Conservation (phyloP, 768 basidiomycete genomes). For the Boletus tylopilopsis region DNA sequence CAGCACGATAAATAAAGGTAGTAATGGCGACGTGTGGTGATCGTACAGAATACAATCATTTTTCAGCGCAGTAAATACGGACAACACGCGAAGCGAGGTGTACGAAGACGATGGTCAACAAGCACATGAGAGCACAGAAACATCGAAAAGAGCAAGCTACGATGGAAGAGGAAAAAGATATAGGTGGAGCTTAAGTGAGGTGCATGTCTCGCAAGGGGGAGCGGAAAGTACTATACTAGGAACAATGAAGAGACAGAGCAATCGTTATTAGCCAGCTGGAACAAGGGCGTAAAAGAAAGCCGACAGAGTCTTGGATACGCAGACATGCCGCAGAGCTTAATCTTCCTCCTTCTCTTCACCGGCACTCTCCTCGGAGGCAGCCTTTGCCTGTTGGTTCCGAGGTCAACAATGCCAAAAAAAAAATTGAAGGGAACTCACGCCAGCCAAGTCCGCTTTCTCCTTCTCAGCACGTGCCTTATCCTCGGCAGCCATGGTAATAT, state of each 20-base stretch:
- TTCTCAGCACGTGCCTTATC: conserved; percentile 88
- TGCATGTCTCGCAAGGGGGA: conserved; percentile 28
- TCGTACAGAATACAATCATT: conserved; percentile 32
- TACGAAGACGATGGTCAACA: conserved; percentile 18
- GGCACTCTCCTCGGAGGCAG: conserved; percentile 34
- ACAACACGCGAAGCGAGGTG: conserved; percentile 27
- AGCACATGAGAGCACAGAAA: conserved; percentile 27
- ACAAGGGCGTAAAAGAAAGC: conserved; percentile 2
- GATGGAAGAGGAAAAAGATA: conserved; percentile 8
- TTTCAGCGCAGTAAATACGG: conserved; percentile 25
- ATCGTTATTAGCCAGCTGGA: conserved; percentile 22
- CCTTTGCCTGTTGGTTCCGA: conserved; percentile 25
- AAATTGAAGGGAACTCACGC: conserved; percentile 28
- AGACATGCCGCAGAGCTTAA: conserved; percentile 17
- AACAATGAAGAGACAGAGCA: conserved; percentile 3
- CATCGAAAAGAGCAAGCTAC: conserved; percentile 23
- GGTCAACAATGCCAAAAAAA: neutral
- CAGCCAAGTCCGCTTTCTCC: conserved; percentile 54
- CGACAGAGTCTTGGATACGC: conserved; percentile 20
- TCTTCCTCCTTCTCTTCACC: conserved; percentile 46
- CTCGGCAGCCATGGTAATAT: conserved; percentile 77
- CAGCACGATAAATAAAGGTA: too few relatives aligned
- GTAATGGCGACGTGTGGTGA: conserved; percentile 6
- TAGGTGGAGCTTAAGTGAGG: conserved; percentile 23
- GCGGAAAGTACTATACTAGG: conserved; percentile 19